phyloP scores from a whole-genome alignment of 345 rosid genomes.

The Hibiscus tridactylites region DNA sequence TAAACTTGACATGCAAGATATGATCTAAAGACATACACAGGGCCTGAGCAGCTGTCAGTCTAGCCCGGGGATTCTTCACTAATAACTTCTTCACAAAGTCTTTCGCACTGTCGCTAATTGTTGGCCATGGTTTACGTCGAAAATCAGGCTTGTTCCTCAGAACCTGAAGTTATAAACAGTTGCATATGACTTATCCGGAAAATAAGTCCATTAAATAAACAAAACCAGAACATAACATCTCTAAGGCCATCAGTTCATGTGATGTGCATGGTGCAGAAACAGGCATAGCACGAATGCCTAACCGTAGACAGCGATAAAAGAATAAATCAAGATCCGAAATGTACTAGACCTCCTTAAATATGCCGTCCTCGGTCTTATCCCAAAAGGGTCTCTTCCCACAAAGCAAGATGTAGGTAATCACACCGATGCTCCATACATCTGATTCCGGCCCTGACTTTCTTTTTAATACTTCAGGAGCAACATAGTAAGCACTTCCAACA shows the following conservation, averaged over 20 bases:
- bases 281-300: not conserved
- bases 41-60: conserved; percentile 98
- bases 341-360: conserved; percentile 79
- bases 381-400: conserved; percentile 96
- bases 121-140: conserved; percentile 93
- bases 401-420: conserved; percentile 86
- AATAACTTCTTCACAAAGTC: conserved; percentile 87
- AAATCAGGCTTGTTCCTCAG: conserved; percentile 87
- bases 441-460: conserved; percentile 97
- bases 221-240: not conserved
- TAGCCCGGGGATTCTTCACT: conserved; percentile 86
- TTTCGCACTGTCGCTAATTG: conserved; percentile 70
- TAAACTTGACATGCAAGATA: not conserved
- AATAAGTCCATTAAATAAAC: not conserved
- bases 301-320: not conserved
- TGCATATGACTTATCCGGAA: not conserved
- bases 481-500: conserved; percentile 79
- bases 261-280: not conserved
- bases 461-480: conserved; percentile 96
- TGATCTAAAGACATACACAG: conserved; percentile 52
- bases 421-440: conserved; percentile 99
- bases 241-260: not conserved
- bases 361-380: conserved; percentile 99
- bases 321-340: conserved; percentile 3
- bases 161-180: conserved; percentile 31